Base-by-base conservation (phyloP, 306 rosid genomes). In the Trichosanthes truncata region DNA sequence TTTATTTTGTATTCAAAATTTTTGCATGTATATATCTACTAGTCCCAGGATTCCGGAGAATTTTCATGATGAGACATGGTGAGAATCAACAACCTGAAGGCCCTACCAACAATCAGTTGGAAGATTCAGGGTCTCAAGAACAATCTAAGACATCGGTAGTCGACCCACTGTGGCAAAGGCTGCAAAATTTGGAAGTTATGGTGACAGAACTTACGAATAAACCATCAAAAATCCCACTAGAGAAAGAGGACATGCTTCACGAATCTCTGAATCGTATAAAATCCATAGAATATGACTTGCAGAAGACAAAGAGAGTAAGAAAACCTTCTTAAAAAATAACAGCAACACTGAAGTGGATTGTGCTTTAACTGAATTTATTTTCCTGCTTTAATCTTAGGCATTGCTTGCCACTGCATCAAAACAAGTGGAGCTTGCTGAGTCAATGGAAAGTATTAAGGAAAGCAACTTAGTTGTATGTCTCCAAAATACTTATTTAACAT, bases 361-460 rank as follows among this genome's bases (percentile, higher is more conserved):
- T 20, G 62, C 55, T 82, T 80, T 20, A 63, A 80, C 74, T 60
- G 53, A 49, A 10, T 0, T 74, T 56, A 81, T 76, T 78, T 65
- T 38, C 68, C 51, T 67, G 79, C n/a, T 81, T 79, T 79, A 82
- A 73, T 82, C 83, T 65, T 78, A 94, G 98, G 97, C 97, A 76
- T 85, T 94, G 74, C 80, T 91, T 60, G 93, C 91, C 75, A 92
- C 98, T 81, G 89, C 97, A 81, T 94, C 98, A 72, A 92, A 89
- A 80, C 98, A 94, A 87, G 91, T 76, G 84, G 92, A 94, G 89
- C 98, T 94, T 82, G 97, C 97, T 36, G 95, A 94, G 86, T 92
- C 95, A 35, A 80, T 94, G 66, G 97, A 94, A 88, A 84, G 67
- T 76, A 81, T 94, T 62, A 89, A 85, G 88, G 94, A 88, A 45